These are phyloP conservation scores for Cercospora zeae-maydis DNA, from an alignment of 2,329 filamentous ascomycete genomes.

Conservation along the genomic window DNA sequence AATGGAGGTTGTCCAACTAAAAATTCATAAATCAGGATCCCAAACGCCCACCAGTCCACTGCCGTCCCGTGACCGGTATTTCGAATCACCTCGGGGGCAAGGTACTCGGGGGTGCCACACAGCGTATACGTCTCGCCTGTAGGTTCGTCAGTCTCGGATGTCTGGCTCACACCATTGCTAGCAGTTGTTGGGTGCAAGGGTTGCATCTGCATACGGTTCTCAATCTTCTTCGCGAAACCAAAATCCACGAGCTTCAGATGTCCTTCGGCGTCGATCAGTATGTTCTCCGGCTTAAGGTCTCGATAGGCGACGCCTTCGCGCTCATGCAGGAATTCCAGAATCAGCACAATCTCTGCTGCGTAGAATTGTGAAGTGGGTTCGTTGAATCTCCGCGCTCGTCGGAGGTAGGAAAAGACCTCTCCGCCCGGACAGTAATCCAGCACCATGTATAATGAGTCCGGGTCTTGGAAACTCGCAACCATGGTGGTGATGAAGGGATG, in stretches of 20 bases:
- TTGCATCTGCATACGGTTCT: slow-evolving; percentile 48
- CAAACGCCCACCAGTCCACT: slow-evolving; percentile 85
- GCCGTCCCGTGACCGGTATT: slow-evolving; percentile 71
- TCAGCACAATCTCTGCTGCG: slow-evolving; percentile 76
- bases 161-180: slow-evolving; percentile 3
- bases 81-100: slow-evolving; percentile 79
- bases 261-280: slow-evolving; percentile 71
- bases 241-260: slow-evolving; percentile 83
- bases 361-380: slow-evolving; percentile 77
- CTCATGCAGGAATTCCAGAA: slow-evolving; percentile 77
- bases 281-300: slow-evolving; percentile 79
- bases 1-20: slow-evolving; percentile 81
- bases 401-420: slow-evolving; percentile 79
- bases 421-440: slow-evolving; percentile 80
- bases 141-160: slow-evolving; percentile 18
- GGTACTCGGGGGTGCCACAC: slow-evolving; percentile 79
- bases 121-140: slow-evolving; percentile 73
- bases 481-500: slow-evolving; percentile 81
- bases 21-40: slow-evolving; percentile 81
- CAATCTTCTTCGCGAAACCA: slow-evolving; percentile 77
- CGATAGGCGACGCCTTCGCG: slow-evolving; percentile 75
- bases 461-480: slow-evolving; percentile 74
- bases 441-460: slow-evolving; percentile 75
- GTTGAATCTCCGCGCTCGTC: slow-evolving; percentile 73
- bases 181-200: neutral